Evolutionary conservation across 1,284 basidiomycete genomes (phyloP), one percentile per base, ranked within the genome.

Genomic region (Megacollybia platyphylla): DNA sequence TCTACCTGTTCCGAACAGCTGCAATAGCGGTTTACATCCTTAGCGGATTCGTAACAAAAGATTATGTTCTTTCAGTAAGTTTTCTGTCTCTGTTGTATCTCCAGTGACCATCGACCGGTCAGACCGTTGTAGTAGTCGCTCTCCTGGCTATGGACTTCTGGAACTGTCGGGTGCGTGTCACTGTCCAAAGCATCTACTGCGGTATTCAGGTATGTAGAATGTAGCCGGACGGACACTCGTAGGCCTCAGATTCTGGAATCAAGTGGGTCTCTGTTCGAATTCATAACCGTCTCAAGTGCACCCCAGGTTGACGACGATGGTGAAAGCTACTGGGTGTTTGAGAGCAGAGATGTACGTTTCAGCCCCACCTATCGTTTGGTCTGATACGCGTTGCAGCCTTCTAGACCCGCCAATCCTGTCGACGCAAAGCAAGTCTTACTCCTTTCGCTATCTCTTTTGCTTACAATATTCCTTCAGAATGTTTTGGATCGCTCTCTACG

Each of bases 281-380:
- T 39, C 20, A 18, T 11, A 10, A 17, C 41, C 17, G 40, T 43
- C 41, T 52, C 46, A 28, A 54, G 36, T 5, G 9, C n/a, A 31
- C 4, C 27, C 11, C 47, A 83, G 80, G 83, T 97, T 9, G 90
- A 96, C 54, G 91, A 94, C 44, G 90, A 96, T 52, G 92, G 92
- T 2, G 89, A 93, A 57, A 90, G 85, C 57, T 89, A 83, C 50
- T 96, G 91, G 91, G 91, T 96, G 3, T 96, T 96, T 53, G 91
- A 94, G 64, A 87, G 84, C 52, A 74, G 89, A 55, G 91, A 94
- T 61, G 90, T 91, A 62, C 56, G 79, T 60, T 40, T 39, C 10
- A 15, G 10, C 31, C 15, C 2, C 4, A 11, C 7, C 11, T 11
- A 9, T 20, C 28, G 30, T 35, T 35, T 27, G 24, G 9, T 8